Percentiles rank a stretch among this genome's conserved stretches.
phyloP scores from a whole-genome alignment of 306 rosid genomes.

The Inga leiocalycina region DNA sequence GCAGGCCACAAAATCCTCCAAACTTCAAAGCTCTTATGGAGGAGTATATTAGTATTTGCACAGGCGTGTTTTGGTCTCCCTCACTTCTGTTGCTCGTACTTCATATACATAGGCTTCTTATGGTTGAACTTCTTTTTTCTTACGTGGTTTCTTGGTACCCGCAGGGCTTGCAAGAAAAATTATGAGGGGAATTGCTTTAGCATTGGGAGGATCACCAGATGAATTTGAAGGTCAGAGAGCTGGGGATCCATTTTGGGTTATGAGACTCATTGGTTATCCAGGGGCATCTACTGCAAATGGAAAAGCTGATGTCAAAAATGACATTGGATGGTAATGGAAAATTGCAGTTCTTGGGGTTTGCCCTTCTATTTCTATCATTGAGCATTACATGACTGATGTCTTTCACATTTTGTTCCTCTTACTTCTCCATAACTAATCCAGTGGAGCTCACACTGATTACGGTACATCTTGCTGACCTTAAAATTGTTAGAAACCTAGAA shows the following conservation, averaged over 20 bases:
- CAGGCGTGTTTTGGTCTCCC: conserved; percentile 55
- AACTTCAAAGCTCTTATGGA: conserved; percentile 63
- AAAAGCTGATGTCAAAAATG: conserved; percentile 38
- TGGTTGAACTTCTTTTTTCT: conserved; percentile 1
- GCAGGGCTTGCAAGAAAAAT: conserved; percentile 83
- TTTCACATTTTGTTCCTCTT: conserved; percentile 32
- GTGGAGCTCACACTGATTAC: conserved; percentile 24
- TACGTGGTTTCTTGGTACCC: conserved; percentile 27
- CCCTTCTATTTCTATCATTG: conserved; percentile 2
- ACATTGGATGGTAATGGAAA: conserved; percentile 81
- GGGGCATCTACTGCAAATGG: conserved; percentile 49
- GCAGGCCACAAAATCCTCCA: conserved; percentile 82
- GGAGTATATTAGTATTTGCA: conserved; percentile 74
- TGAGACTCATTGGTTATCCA: conserved; percentile 85
- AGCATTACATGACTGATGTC: conserved; percentile 35
- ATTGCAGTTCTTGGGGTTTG: conserved; percentile 9
- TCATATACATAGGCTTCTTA: not conserved
- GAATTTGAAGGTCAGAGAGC: conserved; percentile 96
- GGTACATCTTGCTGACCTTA: conserved; percentile 33
- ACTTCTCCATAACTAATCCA: conserved; percentile 24
- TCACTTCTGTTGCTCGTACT: not conserved
- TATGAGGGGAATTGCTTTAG: conserved; percentile 89
- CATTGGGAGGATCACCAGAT: conserved; percentile 78
- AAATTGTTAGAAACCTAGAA: conserved; percentile 17
- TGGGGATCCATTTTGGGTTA: conserved; percentile 90